Percentiles rank a stretch among this genome's conserved stretches.
These are phyloP conservation scores for Falciphora oryzae DNA, from an alignment of 2,329 filamentous ascomycete species.

Conservation along the genomic window DNA sequence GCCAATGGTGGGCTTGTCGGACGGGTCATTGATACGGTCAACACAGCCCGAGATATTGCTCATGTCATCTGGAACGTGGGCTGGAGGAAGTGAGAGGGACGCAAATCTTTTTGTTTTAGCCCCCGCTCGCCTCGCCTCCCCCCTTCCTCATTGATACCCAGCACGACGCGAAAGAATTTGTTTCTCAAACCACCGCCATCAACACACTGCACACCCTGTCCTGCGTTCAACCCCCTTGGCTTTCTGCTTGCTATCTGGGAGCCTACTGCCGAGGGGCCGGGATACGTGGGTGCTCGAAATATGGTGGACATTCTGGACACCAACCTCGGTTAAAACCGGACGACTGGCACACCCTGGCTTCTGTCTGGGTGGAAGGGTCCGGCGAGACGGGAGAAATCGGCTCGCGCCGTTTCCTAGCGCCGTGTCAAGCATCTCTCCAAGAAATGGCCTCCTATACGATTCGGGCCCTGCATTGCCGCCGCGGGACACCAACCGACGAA, in stretches of 20 bases:
- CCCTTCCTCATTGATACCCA: background rate
- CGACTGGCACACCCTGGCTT: background rate
- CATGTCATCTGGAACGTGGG: conserved; percentile 69
- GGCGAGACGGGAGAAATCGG: background rate
- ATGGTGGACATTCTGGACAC: background rate
- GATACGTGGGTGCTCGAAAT: background rate
- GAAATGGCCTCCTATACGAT: background rate
- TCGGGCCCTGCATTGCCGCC: background rate
- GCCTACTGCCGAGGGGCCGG: background rate
- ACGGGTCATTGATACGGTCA: conserved; percentile 74
- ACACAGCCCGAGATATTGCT: conserved; percentile 64
- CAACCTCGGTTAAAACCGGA: background rate
- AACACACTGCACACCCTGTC: background rate
- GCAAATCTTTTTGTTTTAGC: background rate
- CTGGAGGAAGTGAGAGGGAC: conserved; percentile 44
- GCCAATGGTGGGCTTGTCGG: conserved; percentile 64
- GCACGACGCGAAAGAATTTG: background rate
- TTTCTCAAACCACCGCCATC: background rate
- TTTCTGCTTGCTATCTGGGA: background rate
- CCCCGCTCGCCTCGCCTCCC: background rate
- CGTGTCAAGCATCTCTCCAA: background rate
- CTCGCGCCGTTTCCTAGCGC: background rate
- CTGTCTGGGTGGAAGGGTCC: background rate
- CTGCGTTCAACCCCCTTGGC: background rate
- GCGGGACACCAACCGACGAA: background rate